Percentiles rank a stretch among this genome's conserved stretches.
These are phyloP conservation scores for Pseudozyma pruni DNA, from an alignment of 1,284 basidiomycete genomes.

Conservation along the genomic window DNA sequence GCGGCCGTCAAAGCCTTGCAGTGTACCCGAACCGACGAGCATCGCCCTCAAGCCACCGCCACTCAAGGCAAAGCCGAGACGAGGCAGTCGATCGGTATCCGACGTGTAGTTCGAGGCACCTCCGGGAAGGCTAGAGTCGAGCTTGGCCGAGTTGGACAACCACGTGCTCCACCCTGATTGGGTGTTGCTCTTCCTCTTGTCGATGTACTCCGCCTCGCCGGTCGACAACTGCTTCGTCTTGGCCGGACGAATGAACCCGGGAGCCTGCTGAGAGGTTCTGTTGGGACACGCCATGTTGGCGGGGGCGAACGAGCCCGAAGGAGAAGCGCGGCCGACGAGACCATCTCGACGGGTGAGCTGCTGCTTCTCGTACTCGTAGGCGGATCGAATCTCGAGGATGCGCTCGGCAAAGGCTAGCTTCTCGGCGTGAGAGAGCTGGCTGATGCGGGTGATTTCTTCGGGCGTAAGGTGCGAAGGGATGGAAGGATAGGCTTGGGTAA, in stretches of 20 bases:
- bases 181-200: slow-evolving; percentile 28
- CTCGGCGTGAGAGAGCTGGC: slow-evolving; percentile 17
- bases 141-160: slow-evolving; percentile 44
- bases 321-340: slow-evolving; percentile 34
- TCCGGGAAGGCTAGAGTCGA: slow-evolving; percentile 46
- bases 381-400: slow-evolving; percentile 35
- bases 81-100: slow-evolving; percentile 55
- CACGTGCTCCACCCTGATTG: slow-evolving; percentile 49
- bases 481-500: slow-evolving; percentile 20
- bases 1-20: slow-evolving; percentile 59
- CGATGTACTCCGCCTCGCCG: slow-evolving; percentile 54
- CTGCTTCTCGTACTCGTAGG: slow-evolving; percentile 33
- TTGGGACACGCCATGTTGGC: slow-evolving; percentile 56
- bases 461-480: slow-evolving; percentile 23
- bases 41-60: slow-evolving; percentile 71
- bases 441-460: slow-evolving; percentile 32
- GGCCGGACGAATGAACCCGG: slow-evolving; percentile 57
- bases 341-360: slow-evolving; percentile 3
- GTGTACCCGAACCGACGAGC: slow-evolving; percentile 64
- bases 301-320: slow-evolving; percentile 54
- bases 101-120: slow-evolving; percentile 56
- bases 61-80: slow-evolving; percentile 69
- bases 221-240: slow-evolving; percentile 39
- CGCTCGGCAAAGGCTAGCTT: slow-evolving; percentile 25
- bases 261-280: slow-evolving; percentile 30